Base-by-base conservation (phyloP, 2,329 filamentous ascomycete genomes). In the Aspergillus hiratsukae region DNA sequence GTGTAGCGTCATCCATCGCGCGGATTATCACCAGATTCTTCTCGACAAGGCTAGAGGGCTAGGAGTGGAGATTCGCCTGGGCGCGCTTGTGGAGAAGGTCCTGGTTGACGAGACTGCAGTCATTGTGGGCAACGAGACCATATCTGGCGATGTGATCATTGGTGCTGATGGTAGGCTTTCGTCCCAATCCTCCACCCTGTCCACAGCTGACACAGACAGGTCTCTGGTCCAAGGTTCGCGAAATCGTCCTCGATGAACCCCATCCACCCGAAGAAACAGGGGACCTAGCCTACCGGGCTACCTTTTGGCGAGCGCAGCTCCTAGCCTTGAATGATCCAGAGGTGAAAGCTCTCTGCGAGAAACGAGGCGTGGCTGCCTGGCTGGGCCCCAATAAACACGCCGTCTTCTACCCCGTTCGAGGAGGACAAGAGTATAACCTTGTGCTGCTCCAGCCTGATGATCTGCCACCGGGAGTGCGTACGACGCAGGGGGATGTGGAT, bases 391-490 rank as follows among this genome's bases (percentile, higher is more conserved):
- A 77, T 0, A 76, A 80, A 1, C 85, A 89, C 57, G 82, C 79
- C 0, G 81, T 88, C 0, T 81, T 80, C 0, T 89, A 88, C 65
- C 83, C 83, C 1, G 68, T 89, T 52, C 77, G 83, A 1, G 78
- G 73, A 0, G 83, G 84, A 0, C 72, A 74, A 0, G 78, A 84
- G 71, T 86, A 81, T 60, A 89, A 89, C 54, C 77, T 89, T 2
- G 86, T 88, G 0, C 73, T 88, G 0, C 71, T 88, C 0, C 78
- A 81, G 9, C 86, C 86, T 0, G 86, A 89, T 64, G 76, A 78
- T 19, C 19, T 62, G 0, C 54, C 59, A 0, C 10, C 35, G 3
- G 59, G 55, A 1, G 14, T 25, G 1, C 53, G 53, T 6, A 78
- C 78, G 28, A 72, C 77, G 45, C 61, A 75, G 1, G 85, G 81